Percentiles rank a stretch among this genome's conserved stretches.
Evolutionary conservation across 169 alveolate species (phyloP).

Genomic region (Plasmodium fragile): DNA sequence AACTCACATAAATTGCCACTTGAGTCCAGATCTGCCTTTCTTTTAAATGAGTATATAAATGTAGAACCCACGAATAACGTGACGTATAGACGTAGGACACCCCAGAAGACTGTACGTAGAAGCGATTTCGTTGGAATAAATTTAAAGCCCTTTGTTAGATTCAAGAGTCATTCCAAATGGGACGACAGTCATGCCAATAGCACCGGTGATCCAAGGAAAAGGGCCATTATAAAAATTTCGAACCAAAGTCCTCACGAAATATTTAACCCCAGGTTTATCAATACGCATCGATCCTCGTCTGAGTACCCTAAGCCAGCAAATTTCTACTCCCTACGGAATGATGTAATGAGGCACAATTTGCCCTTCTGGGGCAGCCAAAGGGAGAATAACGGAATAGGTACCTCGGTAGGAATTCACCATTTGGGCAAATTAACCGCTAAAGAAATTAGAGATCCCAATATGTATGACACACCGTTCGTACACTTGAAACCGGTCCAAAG

Average conservation of each 20-base stretch:
- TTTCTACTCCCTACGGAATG: background rate
- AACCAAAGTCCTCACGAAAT: constrained; percentile 18
- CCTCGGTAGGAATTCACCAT: background rate
- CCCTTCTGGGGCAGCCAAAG: background rate
- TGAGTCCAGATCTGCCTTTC: background rate
- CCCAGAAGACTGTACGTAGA: constrained; percentile 29
- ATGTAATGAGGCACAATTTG: background rate
- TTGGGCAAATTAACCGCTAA: background rate
- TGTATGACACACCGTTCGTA: background rate
- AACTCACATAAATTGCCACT: background rate
- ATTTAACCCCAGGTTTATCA: background rate
- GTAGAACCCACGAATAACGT: constrained; percentile 61
- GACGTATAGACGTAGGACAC: constrained; percentile 71
- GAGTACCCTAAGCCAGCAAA: background rate
- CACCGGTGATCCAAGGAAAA: background rate
- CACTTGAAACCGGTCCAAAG: background rate
- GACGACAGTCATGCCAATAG: background rate
- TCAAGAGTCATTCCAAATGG: constrained; percentile 8
- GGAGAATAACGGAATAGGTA: background rate
- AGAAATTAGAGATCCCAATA: background rate
- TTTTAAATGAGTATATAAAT: constrained; percentile 55
- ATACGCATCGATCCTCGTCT: background rate
- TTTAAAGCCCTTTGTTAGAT: constrained; percentile 64
- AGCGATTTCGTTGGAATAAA: constrained; percentile 65
- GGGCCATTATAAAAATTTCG: constrained; percentile 66